phyloP scores from a whole-genome alignment of 2,329 filamentous ascomycete genomes.

The Lachnellula cervina region DNA sequence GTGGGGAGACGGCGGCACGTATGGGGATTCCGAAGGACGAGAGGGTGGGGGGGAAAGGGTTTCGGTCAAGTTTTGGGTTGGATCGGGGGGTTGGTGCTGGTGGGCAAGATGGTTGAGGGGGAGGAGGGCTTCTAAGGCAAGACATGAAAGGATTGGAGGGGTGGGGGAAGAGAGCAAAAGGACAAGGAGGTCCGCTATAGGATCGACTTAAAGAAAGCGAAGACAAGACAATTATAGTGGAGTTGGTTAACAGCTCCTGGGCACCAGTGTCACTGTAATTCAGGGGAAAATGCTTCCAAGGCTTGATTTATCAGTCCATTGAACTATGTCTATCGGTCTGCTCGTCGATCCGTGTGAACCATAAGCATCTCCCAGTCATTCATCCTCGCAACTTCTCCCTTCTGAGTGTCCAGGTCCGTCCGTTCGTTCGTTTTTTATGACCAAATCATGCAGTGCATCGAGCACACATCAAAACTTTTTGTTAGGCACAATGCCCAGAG shows the following conservation, averaged over 20 bases:
- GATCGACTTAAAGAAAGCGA: neutral
- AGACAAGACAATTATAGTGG: no score
- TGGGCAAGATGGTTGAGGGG: neutral
- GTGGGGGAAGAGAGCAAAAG: no score
- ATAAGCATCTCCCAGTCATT: constrained; percentile 11
- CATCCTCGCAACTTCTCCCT: constrained; percentile 20
- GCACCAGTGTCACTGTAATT: no score
- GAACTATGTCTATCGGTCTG: constrained; percentile 9
- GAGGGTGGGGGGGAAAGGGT: no score
- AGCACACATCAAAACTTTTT: neutral
- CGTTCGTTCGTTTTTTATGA: constrained; percentile 5
- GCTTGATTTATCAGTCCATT: constrained; percentile 6
- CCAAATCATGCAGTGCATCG: neutral
- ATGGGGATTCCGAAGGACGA: no score
- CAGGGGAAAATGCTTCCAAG: neutral
- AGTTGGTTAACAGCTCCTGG: neutral
- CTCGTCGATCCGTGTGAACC: constrained; percentile 2
- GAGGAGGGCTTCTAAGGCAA: neutral
- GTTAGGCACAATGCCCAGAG: neutral
- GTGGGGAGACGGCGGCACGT: no score
- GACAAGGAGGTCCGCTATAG: no score
- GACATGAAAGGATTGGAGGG: no score
- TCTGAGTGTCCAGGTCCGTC: constrained; percentile 9
- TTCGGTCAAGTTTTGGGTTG: no score
- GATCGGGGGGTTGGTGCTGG: no score